Evolutionary conservation across 495 filamentous ascomycete genomes (phyloP).

Genomic region (Penicillium pulvis): DNA sequence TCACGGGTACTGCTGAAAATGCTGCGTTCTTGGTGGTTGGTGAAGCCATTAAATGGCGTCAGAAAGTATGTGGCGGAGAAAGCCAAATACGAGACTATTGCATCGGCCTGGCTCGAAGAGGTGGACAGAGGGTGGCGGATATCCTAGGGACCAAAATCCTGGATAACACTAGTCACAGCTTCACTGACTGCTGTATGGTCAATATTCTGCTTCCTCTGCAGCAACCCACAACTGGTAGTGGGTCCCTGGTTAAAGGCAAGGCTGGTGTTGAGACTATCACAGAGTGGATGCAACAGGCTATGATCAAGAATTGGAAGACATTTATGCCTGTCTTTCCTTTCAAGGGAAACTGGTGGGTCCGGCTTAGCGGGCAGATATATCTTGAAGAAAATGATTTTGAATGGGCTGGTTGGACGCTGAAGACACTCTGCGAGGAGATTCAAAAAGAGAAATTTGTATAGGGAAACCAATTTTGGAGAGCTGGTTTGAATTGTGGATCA

Average conservation of each 20-base stretch:
- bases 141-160: constrained; percentile 67
- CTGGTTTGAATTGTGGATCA: too few species aligned
- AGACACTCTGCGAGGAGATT: background rate
- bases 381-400: constrained; percentile 12
- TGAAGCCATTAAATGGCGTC: constrained; percentile 64
- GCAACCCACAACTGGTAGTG: constrained; percentile 26
- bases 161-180: constrained; percentile 18
- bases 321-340: constrained; percentile 55
- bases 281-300: constrained; percentile 56
- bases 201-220: constrained; percentile 68
- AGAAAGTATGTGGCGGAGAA: constrained; percentile 58
- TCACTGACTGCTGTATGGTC: constrained; percentile 50
- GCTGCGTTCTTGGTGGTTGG: constrained; percentile 64
- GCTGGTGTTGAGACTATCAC: constrained; percentile 27
- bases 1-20: constrained; percentile 68
- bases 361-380: constrained; percentile 8
- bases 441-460: background rate
- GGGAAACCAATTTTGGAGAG: background rate
- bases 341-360: constrained; percentile 7
- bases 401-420: constrained; percentile 11
- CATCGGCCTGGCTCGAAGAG: constrained; percentile 51
- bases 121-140: constrained; percentile 55
- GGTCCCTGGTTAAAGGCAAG: constrained; percentile 29
- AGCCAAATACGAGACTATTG: constrained; percentile 6
- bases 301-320: constrained; percentile 62